Conservation (phyloP, 2,329 filamentous ascomycete species). For the Zarea fungicola region DNA sequence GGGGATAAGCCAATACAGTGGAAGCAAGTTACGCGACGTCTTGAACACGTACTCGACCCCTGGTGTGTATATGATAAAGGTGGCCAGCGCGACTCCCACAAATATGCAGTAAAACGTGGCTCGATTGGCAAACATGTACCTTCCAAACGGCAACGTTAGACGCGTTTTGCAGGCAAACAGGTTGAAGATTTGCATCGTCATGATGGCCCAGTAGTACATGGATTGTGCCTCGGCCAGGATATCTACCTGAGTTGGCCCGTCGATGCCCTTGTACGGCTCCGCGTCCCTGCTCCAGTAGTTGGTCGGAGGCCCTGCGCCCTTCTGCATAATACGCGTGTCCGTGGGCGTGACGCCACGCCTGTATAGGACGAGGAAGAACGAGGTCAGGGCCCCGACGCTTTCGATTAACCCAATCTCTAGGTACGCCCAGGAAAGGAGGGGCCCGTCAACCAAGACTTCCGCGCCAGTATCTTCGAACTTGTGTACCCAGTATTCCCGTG, state of each 20-base stretch:
- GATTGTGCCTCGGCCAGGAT: not conserved
- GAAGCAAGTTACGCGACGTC: not conserved
- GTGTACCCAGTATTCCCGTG: not conserved
- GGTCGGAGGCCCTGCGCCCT: not conserved
- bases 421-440: not conserved
- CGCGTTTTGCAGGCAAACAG: slow-evolving; percentile 1
- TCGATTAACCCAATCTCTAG: not conserved
- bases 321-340: not conserved
- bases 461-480: not conserved
- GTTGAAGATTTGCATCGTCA: not conserved
- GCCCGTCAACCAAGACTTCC: not conserved
- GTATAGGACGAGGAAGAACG: not conserved
- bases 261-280: not conserved
- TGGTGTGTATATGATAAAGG: not conserved
- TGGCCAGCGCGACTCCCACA: not conserved
- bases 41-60: not conserved
- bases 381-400: not conserved
- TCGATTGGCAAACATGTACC: not conserved
- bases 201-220: slow-evolving; percentile 1
- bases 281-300: not conserved
- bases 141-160: not conserved
- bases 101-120: not conserved
- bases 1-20: not conserved
- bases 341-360: not conserved
- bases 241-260: not conserved